phyloP scores from a whole-genome alignment of 345 rosid species.

The Eucalyptus erythrocorys region DNA sequence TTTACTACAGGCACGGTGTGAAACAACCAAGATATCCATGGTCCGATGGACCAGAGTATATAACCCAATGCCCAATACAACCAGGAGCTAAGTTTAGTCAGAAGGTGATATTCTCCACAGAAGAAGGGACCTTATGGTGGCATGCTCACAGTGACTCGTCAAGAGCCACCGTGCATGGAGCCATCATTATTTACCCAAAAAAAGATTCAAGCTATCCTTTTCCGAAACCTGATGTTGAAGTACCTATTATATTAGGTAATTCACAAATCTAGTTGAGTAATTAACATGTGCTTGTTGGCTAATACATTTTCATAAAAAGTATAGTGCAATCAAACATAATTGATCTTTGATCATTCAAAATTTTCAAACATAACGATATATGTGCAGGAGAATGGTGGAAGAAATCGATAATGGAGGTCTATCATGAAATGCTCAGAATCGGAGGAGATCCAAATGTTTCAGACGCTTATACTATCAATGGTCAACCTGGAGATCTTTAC shows the following conservation, averaged over 20 bases:
- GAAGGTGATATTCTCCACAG: constrained; percentile 12
- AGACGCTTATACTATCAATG: constrained; percentile 12
- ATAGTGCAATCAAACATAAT: neutral
- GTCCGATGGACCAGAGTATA: constrained; percentile 28
- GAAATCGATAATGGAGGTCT: constrained; percentile 3
- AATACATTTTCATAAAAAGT: neutral
- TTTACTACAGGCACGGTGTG: constrained; percentile 22
- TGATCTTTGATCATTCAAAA: neutral
- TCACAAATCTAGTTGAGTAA: neutral
- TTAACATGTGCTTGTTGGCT: neutral
- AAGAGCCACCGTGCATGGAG: constrained; percentile 21
- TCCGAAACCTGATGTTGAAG: constrained; percentile 1
- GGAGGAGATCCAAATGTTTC: constrained; percentile 17
- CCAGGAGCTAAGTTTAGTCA: constrained; percentile 5
- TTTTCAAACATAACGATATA: neutral
- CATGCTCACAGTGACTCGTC: constrained; percentile 16
- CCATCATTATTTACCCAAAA: constrained; percentile 13
- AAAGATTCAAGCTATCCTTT: constrained; percentile 15
- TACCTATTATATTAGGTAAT: constrained; percentile 18
- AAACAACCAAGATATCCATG: constrained; percentile 17
- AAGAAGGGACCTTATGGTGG: constrained; percentile 17
- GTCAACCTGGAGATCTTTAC: constrained; percentile 27
- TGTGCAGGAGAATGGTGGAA: constrained; percentile 34
- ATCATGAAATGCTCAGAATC: neutral
- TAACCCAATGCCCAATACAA: constrained; percentile 25